Conservation (phyloP, 192 early-diverging fungal species). For the Coemansia javaensis region DNA sequence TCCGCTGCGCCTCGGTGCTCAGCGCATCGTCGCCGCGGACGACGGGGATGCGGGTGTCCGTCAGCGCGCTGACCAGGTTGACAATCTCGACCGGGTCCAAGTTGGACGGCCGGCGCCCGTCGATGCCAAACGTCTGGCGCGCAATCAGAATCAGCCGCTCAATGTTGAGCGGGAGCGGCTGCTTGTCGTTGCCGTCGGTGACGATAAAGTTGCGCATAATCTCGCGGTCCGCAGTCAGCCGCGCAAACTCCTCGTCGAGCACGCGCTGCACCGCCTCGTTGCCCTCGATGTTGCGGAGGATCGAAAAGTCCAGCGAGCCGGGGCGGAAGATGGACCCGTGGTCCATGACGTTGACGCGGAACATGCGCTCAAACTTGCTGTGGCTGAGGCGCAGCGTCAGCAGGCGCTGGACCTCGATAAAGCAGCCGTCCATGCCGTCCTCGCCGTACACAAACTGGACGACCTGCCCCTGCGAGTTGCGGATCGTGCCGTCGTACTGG, state of each 20-base stretch:
- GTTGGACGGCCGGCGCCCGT: conserved; percentile 72
- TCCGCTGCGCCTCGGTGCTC: conserved; percentile 79
- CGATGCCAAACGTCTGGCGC: conserved; percentile 82
- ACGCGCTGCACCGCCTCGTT: conserved; percentile 62
- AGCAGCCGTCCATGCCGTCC: conserved; percentile 94
- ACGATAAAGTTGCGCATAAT: conserved; percentile 78
- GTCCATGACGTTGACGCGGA: conserved; percentile 74
- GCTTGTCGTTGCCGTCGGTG: conserved; percentile 62
- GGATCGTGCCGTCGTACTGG: conserved; percentile 95
- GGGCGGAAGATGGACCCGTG: conserved; percentile 62
- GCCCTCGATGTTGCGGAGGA: conserved; percentile 73
- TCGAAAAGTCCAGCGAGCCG: conserved; percentile 63
- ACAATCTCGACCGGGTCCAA: conserved; percentile 81
- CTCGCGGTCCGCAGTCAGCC: conserved; percentile 71
- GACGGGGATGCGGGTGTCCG: conserved; percentile 64
- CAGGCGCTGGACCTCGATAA: conserved; percentile 79
- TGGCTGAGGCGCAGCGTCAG: conserved; percentile 66
- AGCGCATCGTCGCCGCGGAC: conserved; percentile 87
- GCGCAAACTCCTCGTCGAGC: conserved; percentile 78
- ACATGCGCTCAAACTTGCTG: conserved; percentile 70
- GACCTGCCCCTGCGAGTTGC: conserved; percentile 89
- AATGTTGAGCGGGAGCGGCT: conserved; percentile 91
- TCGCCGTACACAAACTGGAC: conserved; percentile 98
- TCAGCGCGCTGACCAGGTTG: conserved; percentile 66
- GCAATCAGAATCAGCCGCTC: conserved; percentile 86